These are phyloP conservation scores for Conticribra guillardii DNA, from an alignment of 108 stramenopile species.

Conservation along the genomic window DNA sequence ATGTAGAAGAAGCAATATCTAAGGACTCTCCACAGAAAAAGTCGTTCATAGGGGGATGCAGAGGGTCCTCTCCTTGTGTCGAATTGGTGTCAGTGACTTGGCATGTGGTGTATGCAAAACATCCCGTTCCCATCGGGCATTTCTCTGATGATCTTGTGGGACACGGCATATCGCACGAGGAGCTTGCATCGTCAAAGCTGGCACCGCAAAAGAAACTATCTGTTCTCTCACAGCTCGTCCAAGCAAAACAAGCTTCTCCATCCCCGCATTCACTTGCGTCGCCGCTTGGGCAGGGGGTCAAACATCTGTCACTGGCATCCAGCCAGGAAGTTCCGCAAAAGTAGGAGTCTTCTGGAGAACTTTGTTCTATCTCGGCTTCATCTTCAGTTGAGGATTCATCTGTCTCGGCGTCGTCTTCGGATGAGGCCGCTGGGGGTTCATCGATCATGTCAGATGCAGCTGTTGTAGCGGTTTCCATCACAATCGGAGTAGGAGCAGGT, in stretches of 20 bases:
- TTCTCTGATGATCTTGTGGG: constrained; percentile 17
- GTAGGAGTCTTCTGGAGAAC: no score
- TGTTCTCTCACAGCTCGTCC: constrained; percentile 25
- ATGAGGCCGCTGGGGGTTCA: no score
- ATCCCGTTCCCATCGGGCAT: constrained; percentile 38
- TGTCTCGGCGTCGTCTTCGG: no score
- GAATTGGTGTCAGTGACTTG: constrained; percentile 12
- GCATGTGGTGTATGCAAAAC: constrained; percentile 49
- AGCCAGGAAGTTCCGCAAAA: constrained; percentile 34
- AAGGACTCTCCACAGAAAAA: constrained; percentile 39
- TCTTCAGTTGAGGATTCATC: constrained; percentile 21
- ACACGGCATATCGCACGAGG: constrained; percentile 31
- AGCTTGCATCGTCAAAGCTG: constrained; percentile 40
- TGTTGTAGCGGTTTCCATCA: no score
- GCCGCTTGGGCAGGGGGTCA: constrained; percentile 14
- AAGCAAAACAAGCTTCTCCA: constrained; percentile 33
- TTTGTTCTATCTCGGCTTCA: no score
- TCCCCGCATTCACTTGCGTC: constrained; percentile 26
- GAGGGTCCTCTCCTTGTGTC: constrained; percentile 10
- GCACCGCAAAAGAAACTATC: constrained; percentile 24
- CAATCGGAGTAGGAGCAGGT: no score
- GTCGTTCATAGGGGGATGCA: constrained; percentile 26
- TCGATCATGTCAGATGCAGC: no score
- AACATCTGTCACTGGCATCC: constrained; percentile 27
- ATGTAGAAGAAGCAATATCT: constrained; percentile 34